Percentiles rank a stretch among this genome's conserved stretches.
Conservation (phyloP, 345 rosid species). For the Diplotaxis tenuifolia region DNA sequence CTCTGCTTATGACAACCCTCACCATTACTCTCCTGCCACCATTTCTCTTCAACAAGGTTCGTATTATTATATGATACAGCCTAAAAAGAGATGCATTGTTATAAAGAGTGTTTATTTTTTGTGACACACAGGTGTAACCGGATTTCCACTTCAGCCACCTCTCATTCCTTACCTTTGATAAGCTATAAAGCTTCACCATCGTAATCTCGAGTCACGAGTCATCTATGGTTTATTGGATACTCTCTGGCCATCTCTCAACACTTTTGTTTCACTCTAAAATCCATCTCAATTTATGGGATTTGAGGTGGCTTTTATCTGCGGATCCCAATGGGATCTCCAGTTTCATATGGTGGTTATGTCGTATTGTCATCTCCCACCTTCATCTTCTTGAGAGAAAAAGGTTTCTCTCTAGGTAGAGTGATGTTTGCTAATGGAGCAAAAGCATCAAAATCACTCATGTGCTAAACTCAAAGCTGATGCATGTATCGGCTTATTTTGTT, state of each 20-base stretch:
- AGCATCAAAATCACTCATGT: conserved; percentile 13
- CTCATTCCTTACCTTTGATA: conserved; percentile 34
- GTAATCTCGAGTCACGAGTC: conserved; percentile 24
- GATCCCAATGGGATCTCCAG: conserved; percentile 19
- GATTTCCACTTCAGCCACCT: conserved; percentile 33
- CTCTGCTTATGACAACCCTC: conserved; percentile 32
- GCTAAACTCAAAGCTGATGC: conserved; percentile 29
- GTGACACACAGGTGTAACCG: conserved; percentile 26
- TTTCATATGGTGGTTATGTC: conserved; percentile 22
- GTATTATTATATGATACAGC: background rate
- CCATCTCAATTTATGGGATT: conserved; percentile 30
- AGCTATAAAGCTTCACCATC: conserved; percentile 23
- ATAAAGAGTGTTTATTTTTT: conserved; percentile 3
- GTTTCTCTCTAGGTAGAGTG: conserved; percentile 10
- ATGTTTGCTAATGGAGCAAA: conserved; percentile 24
- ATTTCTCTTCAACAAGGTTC: conserved; percentile 36
- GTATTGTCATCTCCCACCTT: conserved; percentile 26
- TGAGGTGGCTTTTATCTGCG: conserved; percentile 29
- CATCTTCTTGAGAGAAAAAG: conserved; percentile 22
- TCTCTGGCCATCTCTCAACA: conserved; percentile 24
- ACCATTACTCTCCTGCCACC: conserved; percentile 31
- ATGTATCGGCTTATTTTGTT: conserved; percentile 32
- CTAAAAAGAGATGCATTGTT: background rate
- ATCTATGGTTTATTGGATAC: conserved; percentile 26
- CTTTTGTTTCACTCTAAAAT: conserved; percentile 7